Evolutionary conservation across 2,329 filamentous ascomycete genomes (phyloP).

Genomic region (Nemania abortiva): DNA sequence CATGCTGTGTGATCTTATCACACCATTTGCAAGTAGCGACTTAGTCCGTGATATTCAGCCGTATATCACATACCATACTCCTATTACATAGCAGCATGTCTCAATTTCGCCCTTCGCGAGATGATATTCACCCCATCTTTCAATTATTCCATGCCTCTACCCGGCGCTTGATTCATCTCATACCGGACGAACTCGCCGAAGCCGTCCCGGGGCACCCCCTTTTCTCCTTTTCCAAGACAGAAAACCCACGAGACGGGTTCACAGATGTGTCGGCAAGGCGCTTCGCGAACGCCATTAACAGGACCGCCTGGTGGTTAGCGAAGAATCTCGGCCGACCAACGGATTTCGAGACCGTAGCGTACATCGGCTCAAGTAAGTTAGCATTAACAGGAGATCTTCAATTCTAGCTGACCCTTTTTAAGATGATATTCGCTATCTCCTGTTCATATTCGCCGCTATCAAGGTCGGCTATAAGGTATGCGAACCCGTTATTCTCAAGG

Average conservation of each 20-base stretch:
- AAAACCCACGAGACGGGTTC: conserved; percentile 12
- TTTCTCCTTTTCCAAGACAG: conserved; percentile 18
- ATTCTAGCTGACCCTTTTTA: neutral
- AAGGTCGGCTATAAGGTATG: conserved; percentile 21
- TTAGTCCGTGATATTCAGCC: neutral
- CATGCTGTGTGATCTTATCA: neutral
- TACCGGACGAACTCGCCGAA: conserved; percentile 15
- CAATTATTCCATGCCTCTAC: conserved; percentile 8
- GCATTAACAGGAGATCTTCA: neutral
- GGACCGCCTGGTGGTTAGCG: conserved; percentile 17
- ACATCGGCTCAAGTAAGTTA: conserved; percentile 19
- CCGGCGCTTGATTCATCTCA: conserved; percentile 19
- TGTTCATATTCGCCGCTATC: conserved; percentile 20
- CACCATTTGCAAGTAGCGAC: neutral
- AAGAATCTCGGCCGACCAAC: conserved; percentile 10
- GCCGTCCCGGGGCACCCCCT: conserved; percentile 17
- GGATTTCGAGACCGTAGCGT: conserved; percentile 14
- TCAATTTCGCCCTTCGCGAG: neutral
- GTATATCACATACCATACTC: neutral
- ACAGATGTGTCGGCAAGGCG: conserved; percentile 17
- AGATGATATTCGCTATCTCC: conserved; percentile 24
- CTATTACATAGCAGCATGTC: neutral
- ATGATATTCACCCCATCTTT: conserved; percentile 11
- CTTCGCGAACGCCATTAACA: conserved; percentile 23
- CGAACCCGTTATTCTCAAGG: neutral